Evolutionary conservation across 2,329 filamentous ascomycete species (phyloP), one percentile per base, ranked within the genome.

Genomic region (Diaporthe destruens): DNA sequence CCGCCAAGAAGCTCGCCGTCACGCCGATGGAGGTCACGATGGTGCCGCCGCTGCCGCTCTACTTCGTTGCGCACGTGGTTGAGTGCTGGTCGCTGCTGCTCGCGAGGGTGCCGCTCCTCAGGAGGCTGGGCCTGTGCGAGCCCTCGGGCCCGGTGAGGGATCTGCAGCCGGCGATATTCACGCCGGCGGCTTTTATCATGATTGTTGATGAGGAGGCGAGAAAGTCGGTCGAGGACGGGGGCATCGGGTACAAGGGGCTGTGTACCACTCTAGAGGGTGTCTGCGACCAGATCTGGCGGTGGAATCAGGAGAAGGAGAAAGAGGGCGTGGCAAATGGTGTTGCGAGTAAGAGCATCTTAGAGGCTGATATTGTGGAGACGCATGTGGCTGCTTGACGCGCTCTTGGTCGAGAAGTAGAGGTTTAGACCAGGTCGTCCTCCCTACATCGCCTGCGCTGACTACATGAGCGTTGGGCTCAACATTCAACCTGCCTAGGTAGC

Each of bases 201-300:
- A 78, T 82, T 6, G 81, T 82, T 49, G 83, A 85, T 71, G 75
- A 75, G 14, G 76, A 78, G 57, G 85, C 84, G 7, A 78, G 80
- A 74, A 81, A 75, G 74, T 75, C 77, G 6, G 79, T 82, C 1
- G 80, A 79, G 42, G 80, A 84, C 11, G 84, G 84, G 0, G 84
- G 84, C 0, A 74, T 87, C 36, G 85, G 83, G 14, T 86, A 86
- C 65, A 71, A 69, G 61, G 80, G 78, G 3, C 78, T 79, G 9
- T 82, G 79, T 57, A 83, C 77, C 14, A 83, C 81, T 6, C 72
- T 86, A 29, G 83, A 86, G 75, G 84, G 84, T 0, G 76, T 85
- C 32, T 83, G 81, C 67, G 80, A 81, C 76, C 80, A 84, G 75
- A 70, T 86, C 14, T 75, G 77, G 6, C 79, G 82, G 14, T 86